Evolutionary conservation across 1,284 basidiomycete species (phyloP), one percentile per base, ranked within the genome.

Genomic region (Sphagnurus paluster): DNA sequence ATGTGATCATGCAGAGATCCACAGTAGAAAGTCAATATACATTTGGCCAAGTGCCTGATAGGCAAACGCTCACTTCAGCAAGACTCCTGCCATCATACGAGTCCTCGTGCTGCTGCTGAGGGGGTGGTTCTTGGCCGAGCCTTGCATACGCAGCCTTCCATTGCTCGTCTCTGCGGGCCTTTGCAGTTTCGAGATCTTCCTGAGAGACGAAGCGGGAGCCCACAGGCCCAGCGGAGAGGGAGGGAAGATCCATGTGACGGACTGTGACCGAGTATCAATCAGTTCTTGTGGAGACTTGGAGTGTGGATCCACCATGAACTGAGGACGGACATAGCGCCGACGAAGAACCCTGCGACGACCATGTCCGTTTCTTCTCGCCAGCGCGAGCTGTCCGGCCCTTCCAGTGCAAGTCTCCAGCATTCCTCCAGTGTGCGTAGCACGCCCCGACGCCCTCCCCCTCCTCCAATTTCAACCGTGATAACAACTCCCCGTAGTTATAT

Each of bases 141-240:
- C 80, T 80, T 32, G 87, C 92, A 68, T 96, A 97, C 11, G 93
- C 93, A 10, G 89, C 93, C 61, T 85, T 90, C 90, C 93, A 95
- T 61, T 95, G 90, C 58, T 90, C 86, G 21, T 95, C 90, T 51
- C 84, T 76, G 34, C 80, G 75, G 8, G 79, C 75, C 53, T 84
- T 87, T 19, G 90, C 90, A 23, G 81, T 77, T 39, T 94, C 91
- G 36, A 97, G 72, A 29, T 93, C 87, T 13, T 76, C 72, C 64
- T 91, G 83, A 23, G 91, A 87, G 51, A 90, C 76, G 64, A 90
- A 90, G 47, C 87, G 81, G 37, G 87, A 85, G 62, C 87, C 85
- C 42, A 90, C 86, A 25, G 71, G 71, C 56, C 78, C 79, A 7
- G 79, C 70, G 6, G 83, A 77, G 48, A 88, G 75, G 25, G 82